Conservation (phyloP, 164 flowering plant species). For the Santalum album region DNA sequence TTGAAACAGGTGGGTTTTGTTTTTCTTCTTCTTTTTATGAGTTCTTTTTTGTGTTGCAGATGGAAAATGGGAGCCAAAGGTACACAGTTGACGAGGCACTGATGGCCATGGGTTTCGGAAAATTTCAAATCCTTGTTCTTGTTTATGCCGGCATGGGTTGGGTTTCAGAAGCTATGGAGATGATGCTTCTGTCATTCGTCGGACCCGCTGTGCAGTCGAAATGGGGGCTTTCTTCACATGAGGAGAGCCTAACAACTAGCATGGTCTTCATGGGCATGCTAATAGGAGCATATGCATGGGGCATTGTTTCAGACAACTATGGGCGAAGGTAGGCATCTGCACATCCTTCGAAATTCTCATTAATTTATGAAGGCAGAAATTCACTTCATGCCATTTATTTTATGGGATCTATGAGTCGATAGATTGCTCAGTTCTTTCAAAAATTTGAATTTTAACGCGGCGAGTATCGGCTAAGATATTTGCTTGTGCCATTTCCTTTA, state of each 20-base stretch:
- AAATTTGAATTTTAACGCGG: too few species aligned
- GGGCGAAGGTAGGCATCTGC: slow-evolving; percentile 59
- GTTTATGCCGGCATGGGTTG: slow-evolving; percentile 84
- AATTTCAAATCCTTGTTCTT: slow-evolving; percentile 62
- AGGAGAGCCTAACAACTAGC: slow-evolving; percentile 71
- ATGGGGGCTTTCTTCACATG: slow-evolving; percentile 68
- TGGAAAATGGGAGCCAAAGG: not conserved
- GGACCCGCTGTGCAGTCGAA: slow-evolving; percentile 74
- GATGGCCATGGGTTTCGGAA: slow-evolving; percentile 65
- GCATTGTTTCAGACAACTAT: slow-evolving; percentile 66
- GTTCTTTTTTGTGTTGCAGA: too few species aligned
- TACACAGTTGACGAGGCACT: slow-evolving; percentile 87
- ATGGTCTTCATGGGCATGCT: slow-evolving; percentile 90
- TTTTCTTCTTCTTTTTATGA: too few species aligned
- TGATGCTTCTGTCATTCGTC: slow-evolving; percentile 88
- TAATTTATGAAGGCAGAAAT: too few species aligned
- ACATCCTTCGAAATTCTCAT: too few species aligned
- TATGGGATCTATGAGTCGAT: too few species aligned
- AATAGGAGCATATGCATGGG: slow-evolving; percentile 85
- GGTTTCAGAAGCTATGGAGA: slow-evolving; percentile 91
- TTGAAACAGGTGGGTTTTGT: too few species aligned
- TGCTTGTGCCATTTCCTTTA: too few species aligned
- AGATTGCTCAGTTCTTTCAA: too few species aligned
- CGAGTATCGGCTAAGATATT: too few species aligned
- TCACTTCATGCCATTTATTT: too few species aligned